These are phyloP conservation scores for Meyerozyma carpophila DNA, from an alignment of 1,139 yeast species.

Conservation along the genomic window DNA sequence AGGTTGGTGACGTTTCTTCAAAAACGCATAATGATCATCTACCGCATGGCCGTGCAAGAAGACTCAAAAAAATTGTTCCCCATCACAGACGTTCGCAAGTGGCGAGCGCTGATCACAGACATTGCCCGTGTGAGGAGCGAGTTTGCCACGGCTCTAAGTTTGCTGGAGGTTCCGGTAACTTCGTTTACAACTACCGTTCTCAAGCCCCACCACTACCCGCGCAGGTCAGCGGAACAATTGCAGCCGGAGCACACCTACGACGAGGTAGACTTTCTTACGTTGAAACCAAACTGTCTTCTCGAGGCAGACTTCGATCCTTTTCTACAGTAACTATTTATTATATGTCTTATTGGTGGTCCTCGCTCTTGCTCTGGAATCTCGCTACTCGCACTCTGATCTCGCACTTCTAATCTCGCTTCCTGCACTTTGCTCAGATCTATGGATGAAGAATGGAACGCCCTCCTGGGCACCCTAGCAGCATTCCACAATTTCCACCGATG, in stretches of 20 bases:
- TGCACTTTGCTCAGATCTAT: background rate
- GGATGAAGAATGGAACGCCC: constrained; percentile 34
- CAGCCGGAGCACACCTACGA: background rate
- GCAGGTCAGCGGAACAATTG: background rate
- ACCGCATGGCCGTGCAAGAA: constrained; percentile 26
- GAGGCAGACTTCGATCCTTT: background rate
- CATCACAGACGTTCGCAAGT: constrained; percentile 24
- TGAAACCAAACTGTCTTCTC: background rate
- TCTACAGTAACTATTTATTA: background rate
- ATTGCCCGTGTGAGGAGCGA: constrained; percentile 20
- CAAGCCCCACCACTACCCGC: constrained; percentile 25
- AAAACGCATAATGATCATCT: constrained; percentile 19
- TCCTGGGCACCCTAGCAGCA: constrained; percentile 35
- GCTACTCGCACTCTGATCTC: too few species aligned
- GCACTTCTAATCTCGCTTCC: background rate
- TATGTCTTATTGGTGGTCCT: background rate
- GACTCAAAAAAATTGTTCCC: constrained; percentile 22
- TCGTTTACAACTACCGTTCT: constrained; percentile 24
- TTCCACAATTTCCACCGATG: constrained; percentile 29
- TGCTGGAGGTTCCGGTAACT: constrained; percentile 23
- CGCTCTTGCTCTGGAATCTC: too few species aligned
- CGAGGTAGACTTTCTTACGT: background rate
- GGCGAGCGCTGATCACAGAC: constrained; percentile 25
- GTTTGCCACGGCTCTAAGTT: constrained; percentile 20
- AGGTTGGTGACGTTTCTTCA: constrained; percentile 28